Percentiles rank a stretch among this genome's conserved stretches.
These are phyloP conservation scores for Ceratobasidium sp. DNA, from an alignment of 1,284 basidiomycete species.

Conservation along the genomic window DNA sequence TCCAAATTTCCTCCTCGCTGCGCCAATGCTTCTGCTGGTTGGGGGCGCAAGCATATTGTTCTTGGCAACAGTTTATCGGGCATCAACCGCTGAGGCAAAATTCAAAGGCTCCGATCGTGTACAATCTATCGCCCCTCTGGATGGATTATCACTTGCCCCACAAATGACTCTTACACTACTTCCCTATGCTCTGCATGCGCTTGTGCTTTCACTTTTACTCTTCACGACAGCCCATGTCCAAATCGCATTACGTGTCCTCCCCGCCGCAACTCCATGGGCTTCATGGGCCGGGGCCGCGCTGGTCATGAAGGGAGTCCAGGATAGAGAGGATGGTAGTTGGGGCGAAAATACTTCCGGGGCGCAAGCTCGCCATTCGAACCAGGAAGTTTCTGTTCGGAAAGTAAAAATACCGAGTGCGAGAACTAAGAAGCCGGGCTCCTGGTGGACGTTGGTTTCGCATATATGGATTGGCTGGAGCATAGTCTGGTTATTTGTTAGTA, in stretches of 20 bases:
- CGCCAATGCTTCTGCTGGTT: constrained; percentile 74
- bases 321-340: constrained; percentile 28
- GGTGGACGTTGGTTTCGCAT: constrained; percentile 19
- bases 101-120: not conserved
- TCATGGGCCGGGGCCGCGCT: constrained; percentile 89
- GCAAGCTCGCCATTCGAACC: not conserved
- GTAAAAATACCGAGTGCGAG: constrained; percentile 45
- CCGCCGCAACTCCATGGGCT: constrained; percentile 81
- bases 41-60: constrained; percentile 39
- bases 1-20: constrained; percentile 89
- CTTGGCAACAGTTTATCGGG: too few relatives aligned
- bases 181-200: constrained; percentile 80
- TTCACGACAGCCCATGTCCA: constrained; percentile 90
- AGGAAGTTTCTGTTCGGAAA: not conserved
- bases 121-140: not conserved
- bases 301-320: constrained; percentile 57
- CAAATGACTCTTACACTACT: constrained; percentile 46
- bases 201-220: constrained; percentile 72
- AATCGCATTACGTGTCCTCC: constrained; percentile 83
- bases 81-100: not conserved
- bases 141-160: not conserved
- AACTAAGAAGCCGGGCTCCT: constrained; percentile 42
- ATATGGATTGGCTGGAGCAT: constrained; percentile 80
- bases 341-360: constrained; percentile 41
- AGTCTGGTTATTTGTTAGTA: constrained; percentile 79